Base-by-base conservation (phyloP, 2,329 filamentous ascomycete species). In the Xylaria sp. region DNA sequence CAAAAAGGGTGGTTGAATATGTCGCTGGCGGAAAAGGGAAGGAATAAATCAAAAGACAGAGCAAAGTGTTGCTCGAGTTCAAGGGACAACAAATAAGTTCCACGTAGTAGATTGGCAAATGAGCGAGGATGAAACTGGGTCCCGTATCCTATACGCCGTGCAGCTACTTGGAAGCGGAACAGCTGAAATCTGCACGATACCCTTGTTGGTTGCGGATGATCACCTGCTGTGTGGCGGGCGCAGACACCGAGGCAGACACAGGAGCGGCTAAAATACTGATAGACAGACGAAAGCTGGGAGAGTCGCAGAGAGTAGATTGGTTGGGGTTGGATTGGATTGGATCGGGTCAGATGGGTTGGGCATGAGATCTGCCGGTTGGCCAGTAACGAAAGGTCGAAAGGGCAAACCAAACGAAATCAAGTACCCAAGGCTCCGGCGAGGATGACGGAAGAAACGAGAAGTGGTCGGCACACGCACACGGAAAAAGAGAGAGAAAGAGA, bases 221-320 rank as follows among this genome's bases (percentile, higher is more conserved):
- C 18, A 25, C 34, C 13, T 50, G 18, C 50, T 37, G 15, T 60
- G 50, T 60, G 39, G 58, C 37, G 34, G 46, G 46, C 18, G 39
- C n/a, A 39, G 63, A 18, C 23, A 54, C 56, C 18, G 28, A 25
- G 3, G 15, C 15, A 46, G 56, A 7, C 5, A 58, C 56, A 34
- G 32, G 23, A 32, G n/a, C 59, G 68, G 64, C 32, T 67, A 67
- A 67, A 60, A 51, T 66, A 57, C 46, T 18, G 13, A 37, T 20
- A n/a, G 20, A 62, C 34, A 55, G 39, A 37, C 8, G 25, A 46
- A 34, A 12, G 10, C 20, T 37, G n/a, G 32, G 41, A 28, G 37
- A 25, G 34, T 20, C 12, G 28, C n/a, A n/a, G 41, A 46, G 32
- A 44, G 39, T 48, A 12, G 48, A 44, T 5, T 6, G 23, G 20